phyloP scores from a whole-genome alignment of 345 rosid species.

The Sonneratia alba region DNA sequence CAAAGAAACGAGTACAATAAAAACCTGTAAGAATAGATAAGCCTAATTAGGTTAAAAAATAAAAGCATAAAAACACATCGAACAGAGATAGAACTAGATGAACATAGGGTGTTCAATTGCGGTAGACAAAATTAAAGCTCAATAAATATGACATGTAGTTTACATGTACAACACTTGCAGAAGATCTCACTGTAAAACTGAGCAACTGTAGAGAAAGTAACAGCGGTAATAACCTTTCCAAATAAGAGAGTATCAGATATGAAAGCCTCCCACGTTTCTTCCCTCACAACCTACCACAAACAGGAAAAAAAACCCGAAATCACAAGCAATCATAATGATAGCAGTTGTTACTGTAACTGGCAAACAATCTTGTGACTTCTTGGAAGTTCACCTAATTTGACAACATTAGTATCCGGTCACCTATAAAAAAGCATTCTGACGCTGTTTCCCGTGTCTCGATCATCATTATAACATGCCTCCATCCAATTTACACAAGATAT shows the following conservation, averaged over 20 bases:
- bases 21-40: constrained; percentile 37
- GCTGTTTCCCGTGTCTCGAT: too few relatives aligned
- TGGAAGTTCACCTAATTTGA: too few relatives aligned
- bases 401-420: too few relatives aligned
- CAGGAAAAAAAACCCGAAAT: not conserved
- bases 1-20: constrained; percentile 52
- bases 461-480: too few relatives aligned
- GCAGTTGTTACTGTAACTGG: not conserved
- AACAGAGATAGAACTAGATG: not conserved
- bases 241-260: constrained; percentile 52
- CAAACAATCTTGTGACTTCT: too few relatives aligned
- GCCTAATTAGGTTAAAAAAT: constrained; percentile 8
- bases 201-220: not conserved
- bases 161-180: not conserved
- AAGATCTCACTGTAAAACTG: not conserved
- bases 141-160: not conserved
- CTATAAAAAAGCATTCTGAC: too few relatives aligned
- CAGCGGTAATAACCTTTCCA: constrained; percentile 42
- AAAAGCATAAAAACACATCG: not conserved
- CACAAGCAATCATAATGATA: not conserved
- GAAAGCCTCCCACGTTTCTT: constrained; percentile 77
- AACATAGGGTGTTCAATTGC: not conserved
- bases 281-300: constrained; percentile 41
- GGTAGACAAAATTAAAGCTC: not conserved
- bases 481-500: too few relatives aligned